Evolutionary conservation across 2,329 filamentous ascomycete genomes (phyloP).

Genomic region (Aspergillus hiratsukae): DNA sequence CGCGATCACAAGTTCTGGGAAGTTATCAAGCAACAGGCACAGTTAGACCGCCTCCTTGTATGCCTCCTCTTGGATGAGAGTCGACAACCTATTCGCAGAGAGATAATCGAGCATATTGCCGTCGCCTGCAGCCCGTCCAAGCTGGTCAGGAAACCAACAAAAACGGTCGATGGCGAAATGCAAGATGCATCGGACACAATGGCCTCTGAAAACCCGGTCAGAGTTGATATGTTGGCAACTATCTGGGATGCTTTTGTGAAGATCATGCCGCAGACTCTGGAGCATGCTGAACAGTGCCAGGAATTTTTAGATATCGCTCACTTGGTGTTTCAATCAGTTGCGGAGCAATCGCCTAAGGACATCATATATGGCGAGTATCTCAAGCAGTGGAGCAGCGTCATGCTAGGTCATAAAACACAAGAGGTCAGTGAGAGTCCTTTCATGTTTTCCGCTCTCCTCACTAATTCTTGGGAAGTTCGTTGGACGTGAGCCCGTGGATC

Average conservation of each 20-base stretch:
- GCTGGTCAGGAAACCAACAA: constrained; percentile 24
- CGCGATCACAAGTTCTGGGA: constrained; percentile 46
- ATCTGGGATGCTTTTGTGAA: constrained; percentile 43
- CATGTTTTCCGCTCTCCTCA: not conserved
- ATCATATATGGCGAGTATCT: constrained; percentile 39
- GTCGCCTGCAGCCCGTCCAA: constrained; percentile 33
- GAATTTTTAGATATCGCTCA: constrained; percentile 46
- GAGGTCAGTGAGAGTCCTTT: constrained; percentile 29
- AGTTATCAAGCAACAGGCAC: constrained; percentile 35
- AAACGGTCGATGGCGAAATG: constrained; percentile 12
- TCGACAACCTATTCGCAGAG: constrained; percentile 35
- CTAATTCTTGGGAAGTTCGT: constrained; percentile 37
- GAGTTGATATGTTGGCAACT: constrained; percentile 39
- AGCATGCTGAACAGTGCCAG: constrained; percentile 36
- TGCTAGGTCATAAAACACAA: constrained; percentile 40
- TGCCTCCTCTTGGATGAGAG: constrained; percentile 43
- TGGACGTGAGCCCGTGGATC: constrained; percentile 42
- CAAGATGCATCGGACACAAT: constrained; percentile 8
- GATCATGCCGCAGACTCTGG: constrained; percentile 36
- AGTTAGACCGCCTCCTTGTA: constrained; percentile 36
- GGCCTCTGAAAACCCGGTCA: constrained; percentile 23
- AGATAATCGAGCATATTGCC: constrained; percentile 36
- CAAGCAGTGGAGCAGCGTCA: constrained; percentile 39
- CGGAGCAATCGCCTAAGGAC: constrained; percentile 34
- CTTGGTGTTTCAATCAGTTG: constrained; percentile 40